These are phyloP conservation scores for Thozetella sp. DNA, from an alignment of 495 filamentous ascomycete species.

Conservation along the genomic window DNA sequence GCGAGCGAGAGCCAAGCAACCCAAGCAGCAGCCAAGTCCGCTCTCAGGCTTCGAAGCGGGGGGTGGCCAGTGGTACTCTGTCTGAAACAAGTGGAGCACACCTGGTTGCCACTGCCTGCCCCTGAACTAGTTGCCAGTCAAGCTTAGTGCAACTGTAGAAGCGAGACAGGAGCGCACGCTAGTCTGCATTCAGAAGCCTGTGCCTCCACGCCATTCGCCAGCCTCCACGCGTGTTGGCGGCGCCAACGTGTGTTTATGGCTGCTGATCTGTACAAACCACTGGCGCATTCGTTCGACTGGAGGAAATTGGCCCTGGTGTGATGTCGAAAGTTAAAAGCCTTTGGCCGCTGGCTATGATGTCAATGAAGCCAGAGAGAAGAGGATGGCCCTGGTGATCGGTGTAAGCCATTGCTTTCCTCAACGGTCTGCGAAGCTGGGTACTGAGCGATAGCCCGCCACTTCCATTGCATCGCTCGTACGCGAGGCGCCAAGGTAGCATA, in stretches of 20 bases:
- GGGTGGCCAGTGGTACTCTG: background rate
- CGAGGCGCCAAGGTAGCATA: too few relatives aligned
- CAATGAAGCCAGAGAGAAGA: background rate
- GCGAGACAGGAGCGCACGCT: background rate
- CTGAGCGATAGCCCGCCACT: too few relatives aligned
- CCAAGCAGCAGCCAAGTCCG: background rate
- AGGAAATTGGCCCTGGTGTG: background rate
- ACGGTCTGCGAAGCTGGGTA: too few relatives aligned
- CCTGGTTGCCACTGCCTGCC: background rate
- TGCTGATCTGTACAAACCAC: background rate
- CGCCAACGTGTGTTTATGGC: background rate
- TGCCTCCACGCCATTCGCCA: background rate
- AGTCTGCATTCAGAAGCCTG: background rate
- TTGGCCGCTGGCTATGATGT: background rate
- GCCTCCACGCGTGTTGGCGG: background rate
- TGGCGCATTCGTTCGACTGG: too few relatives aligned
- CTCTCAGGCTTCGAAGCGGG: background rate
- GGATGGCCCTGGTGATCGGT: too few relatives aligned
- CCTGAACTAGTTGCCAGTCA: background rate
- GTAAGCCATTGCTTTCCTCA: too few relatives aligned
- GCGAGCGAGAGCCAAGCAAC: background rate
- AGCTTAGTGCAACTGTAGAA: too few relatives aligned
- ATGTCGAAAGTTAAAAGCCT: too few relatives aligned
- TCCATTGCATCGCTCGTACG: too few relatives aligned
- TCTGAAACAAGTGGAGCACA: background rate